A percentile compares a stretch with the other conserved stretches of the same genome.
Conservation (phyloP, 768 basidiomycete genomes). For the Clathrus columnatus region DNA sequence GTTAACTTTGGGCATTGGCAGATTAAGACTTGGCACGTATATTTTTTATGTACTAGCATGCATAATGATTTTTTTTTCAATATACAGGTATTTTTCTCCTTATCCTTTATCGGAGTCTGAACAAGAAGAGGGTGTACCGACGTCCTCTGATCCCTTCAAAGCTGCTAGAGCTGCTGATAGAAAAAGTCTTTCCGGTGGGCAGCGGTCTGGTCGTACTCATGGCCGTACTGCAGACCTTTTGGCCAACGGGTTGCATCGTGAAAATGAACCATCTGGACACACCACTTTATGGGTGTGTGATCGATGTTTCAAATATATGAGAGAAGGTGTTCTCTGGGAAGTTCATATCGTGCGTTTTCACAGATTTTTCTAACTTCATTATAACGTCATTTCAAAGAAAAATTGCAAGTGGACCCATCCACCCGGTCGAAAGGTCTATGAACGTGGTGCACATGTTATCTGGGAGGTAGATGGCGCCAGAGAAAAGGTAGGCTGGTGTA, state of each 20-base stretch:
- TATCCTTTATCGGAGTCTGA: slow-evolving; percentile 74
- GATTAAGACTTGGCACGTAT: slow-evolving; percentile 77
- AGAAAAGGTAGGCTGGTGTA: slow-evolving; percentile 52
- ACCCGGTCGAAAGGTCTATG: slow-evolving; percentile 86
- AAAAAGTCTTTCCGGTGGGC: slow-evolving; percentile 16
- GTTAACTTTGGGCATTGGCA: slow-evolving; percentile 81
- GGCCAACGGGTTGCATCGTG: slow-evolving; percentile 50
- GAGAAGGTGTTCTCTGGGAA: slow-evolving; percentile 57
- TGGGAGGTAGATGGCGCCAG: slow-evolving; percentile 92
- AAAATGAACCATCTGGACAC: slow-evolving; percentile 36
- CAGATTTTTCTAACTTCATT: background rate
- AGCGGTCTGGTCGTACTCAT: slow-evolving; percentile 48
- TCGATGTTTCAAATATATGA: slow-evolving; percentile 95
- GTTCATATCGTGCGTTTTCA: slow-evolving; percentile 47
- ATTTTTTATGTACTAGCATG: slow-evolving; percentile 2
- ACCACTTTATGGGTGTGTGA: slow-evolving; percentile 73
- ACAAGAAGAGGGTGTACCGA: slow-evolving; percentile 34
- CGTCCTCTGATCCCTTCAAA: slow-evolving; percentile 9
- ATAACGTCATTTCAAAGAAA: slow-evolving; percentile 36
- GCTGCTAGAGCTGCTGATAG: slow-evolving; percentile 5
- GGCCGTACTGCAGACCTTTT: slow-evolving; percentile 68
- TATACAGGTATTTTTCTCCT: slow-evolving; percentile 82
- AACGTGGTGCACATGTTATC: slow-evolving; percentile 79
- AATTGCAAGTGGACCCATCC: slow-evolving; percentile 62
- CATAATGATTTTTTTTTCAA: background rate